Evolutionary conservation across 2,329 filamentous ascomycete genomes (phyloP).

Genomic region (Cercospora brassicicola): DNA sequence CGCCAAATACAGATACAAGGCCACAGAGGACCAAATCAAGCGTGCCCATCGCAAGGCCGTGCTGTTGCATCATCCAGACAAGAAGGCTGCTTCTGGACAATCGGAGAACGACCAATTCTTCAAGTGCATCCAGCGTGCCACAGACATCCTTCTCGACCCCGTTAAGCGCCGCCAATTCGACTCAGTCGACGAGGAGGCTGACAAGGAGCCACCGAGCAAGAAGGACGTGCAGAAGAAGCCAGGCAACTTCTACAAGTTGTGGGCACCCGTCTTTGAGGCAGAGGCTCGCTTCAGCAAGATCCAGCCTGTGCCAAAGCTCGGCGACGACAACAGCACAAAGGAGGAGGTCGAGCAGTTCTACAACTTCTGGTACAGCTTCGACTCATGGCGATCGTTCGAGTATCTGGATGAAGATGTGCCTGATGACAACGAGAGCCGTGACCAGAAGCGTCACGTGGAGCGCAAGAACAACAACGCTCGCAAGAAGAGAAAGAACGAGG

Average conservation of each 20-base stretch:
- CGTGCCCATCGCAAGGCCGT: constrained; percentile 99
- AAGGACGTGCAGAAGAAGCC: constrained; percentile 72
- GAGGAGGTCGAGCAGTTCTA: constrained; percentile 94
- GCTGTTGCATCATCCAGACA: constrained; percentile 96
- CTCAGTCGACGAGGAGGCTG: constrained; percentile 89
- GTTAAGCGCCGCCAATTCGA: constrained; percentile 92
- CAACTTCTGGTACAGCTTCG: constrained; percentile 99
- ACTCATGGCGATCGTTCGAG: constrained; percentile 96
- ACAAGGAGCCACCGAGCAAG: constrained; percentile 89
- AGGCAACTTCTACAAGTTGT: constrained; percentile 93
- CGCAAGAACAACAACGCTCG: constrained; percentile 97
- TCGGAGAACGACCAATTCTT: constrained; percentile 97
- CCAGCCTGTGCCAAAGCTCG: constrained; percentile 84
- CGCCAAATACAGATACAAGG: constrained; percentile 86
- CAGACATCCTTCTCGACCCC: constrained; percentile 88
- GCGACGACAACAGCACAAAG: constrained; percentile 78
- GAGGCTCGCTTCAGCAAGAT: constrained; percentile 90
- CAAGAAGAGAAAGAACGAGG: constrained; percentile 99
- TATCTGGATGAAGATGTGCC: constrained; percentile 99
- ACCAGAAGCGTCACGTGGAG: constrained; percentile 97
- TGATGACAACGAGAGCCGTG: constrained; percentile 97
- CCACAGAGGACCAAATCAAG: constrained; percentile 98
- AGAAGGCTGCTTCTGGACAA: constrained; percentile 88
- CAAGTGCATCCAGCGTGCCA: constrained; percentile 99
- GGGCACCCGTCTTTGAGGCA: constrained; percentile 84